A percentile compares a stretch with the other conserved stretches of the same genome.
phyloP scores from a whole-genome alignment of 208 protist genomes.

The Leishmania tarentolae region DNA sequence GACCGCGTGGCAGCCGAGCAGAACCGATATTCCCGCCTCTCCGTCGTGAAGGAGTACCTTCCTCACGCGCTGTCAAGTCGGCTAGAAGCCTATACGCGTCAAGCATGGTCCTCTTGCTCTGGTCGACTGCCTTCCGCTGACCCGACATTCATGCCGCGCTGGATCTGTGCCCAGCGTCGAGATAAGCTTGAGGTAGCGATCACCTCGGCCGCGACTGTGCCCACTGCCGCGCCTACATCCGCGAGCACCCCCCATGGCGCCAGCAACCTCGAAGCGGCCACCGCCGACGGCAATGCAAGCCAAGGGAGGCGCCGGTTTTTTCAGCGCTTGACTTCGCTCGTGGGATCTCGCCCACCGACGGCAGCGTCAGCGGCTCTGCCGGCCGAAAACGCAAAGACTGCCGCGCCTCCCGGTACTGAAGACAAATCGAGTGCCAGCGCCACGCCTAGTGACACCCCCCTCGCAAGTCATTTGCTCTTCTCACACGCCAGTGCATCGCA shows the following conservation, averaged over 20 bases:
- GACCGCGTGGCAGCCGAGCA: conserved; percentile 30
- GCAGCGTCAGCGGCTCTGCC: not conserved
- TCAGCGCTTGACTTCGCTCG: conserved; percentile 12
- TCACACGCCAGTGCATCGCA: not conserved
- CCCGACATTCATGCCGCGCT: conserved; percentile 46
- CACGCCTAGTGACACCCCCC: not conserved
- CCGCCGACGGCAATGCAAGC: not conserved
- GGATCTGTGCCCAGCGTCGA: conserved; percentile 38
- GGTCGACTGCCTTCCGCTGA: conserved; percentile 45
- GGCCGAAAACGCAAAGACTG: not conserved
- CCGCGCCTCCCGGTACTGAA: not conserved
- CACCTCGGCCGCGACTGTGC: not conserved
- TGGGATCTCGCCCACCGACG: conserved; percentile 5
- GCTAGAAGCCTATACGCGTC: conserved; percentile 37
- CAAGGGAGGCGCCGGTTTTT: conserved; percentile 6
- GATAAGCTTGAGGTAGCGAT: conserved; percentile 15
- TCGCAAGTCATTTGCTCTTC: not conserved
- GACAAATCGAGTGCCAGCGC: not conserved
- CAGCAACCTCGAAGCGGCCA: not conserved
- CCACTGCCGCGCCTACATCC: not conserved
- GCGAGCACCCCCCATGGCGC: not conserved
- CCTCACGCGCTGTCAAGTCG: conserved; percentile 14
- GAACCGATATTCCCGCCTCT: conserved; percentile 38
- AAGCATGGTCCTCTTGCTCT: conserved; percentile 67
- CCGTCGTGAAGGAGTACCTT: conserved; percentile 28